These are phyloP conservation scores for Clohesyomyces aquaticus DNA, from an alignment of 495 filamentous ascomycete species.

Conservation along the genomic window DNA sequence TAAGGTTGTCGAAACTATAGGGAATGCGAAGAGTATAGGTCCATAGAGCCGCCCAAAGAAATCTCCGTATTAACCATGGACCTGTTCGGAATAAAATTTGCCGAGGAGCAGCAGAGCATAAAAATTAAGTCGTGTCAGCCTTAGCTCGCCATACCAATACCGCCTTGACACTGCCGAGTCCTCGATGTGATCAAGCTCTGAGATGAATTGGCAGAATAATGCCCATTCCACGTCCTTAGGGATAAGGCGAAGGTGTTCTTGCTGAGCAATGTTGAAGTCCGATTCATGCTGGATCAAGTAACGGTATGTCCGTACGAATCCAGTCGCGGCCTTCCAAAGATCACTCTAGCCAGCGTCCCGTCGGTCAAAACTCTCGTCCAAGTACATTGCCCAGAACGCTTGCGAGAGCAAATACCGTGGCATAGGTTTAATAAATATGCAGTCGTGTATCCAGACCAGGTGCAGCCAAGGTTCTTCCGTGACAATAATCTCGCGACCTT, in stretches of 20 bases:
- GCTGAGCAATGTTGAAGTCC: slow-evolving; percentile 33
- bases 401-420: slow-evolving; percentile 32
- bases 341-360: background rate
- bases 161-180: slow-evolving; percentile 20
- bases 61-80: slow-evolving; percentile 26
- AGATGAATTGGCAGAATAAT: slow-evolving; percentile 25
- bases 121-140: slow-evolving; percentile 36
- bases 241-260: slow-evolving; percentile 24
- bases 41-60: slow-evolving; percentile 29
- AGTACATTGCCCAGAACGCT: slow-evolving; percentile 23
- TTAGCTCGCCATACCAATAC: slow-evolving; percentile 41
- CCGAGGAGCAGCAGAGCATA: slow-evolving; percentile 25
- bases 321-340: slow-evolving; percentile 18
- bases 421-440: slow-evolving; percentile 36
- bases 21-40: slow-evolving; percentile 31
- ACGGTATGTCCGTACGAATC: slow-evolving; percentile 28
- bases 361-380: background rate
- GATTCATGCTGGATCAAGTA: slow-evolving; percentile 32
- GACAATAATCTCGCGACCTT: slow-evolving; percentile 30
- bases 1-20: slow-evolving; percentile 20
- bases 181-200: slow-evolving; percentile 20
- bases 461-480: slow-evolving; percentile 32
- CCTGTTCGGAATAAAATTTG: slow-evolving; percentile 25
- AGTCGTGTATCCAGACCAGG: slow-evolving; percentile 32
- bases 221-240: slow-evolving; percentile 23